Percentiles rank a stretch among this genome's conserved stretches.
Conservation (phyloP, 176 grass and related monocot genomes). For the Leersia perrieri region DNA sequence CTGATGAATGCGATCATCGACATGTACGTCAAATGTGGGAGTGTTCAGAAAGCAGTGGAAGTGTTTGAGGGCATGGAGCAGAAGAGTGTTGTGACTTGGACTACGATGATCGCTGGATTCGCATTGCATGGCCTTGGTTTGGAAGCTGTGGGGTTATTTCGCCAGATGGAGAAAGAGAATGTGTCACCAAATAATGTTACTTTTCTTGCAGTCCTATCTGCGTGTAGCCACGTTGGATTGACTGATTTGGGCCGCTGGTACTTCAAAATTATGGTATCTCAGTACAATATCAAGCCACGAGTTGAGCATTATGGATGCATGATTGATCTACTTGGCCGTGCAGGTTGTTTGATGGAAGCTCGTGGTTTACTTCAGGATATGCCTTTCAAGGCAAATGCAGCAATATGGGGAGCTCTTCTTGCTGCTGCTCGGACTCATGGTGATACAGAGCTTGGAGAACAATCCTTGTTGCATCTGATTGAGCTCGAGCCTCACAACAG, state of each 20-base stretch:
- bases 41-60: constrained; percentile 49
- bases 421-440: constrained; percentile 63
- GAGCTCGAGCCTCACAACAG: constrained; percentile 72
- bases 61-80: constrained; percentile 68
- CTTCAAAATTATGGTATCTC: constrained; percentile 57
- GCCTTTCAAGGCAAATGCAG: constrained; percentile 80
- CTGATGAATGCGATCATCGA: constrained; percentile 78
- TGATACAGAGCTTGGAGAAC: constrained; percentile 65
- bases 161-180: constrained; percentile 64
- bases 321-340: constrained; percentile 68
- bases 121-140: constrained; percentile 64
- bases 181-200: constrained; percentile 60
- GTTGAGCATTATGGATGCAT: constrained; percentile 84
- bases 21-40: constrained; percentile 79
- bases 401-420: constrained; percentile 84
- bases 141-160: constrained; percentile 66
- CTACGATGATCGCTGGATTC: constrained; percentile 64
- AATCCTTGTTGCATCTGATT: constrained; percentile 66
- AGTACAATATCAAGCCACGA: constrained; percentile 53
- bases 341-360: constrained; percentile 60
- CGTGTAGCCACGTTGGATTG: constrained; percentile 56
- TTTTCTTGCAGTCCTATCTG: constrained; percentile 68
- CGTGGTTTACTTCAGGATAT: constrained; percentile 54
- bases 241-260: constrained; percentile 60
- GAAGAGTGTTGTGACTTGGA: constrained; percentile 68